Conservation (phyloP, 345 rosid genomes). For the Citrus mangshanensis region DNA sequence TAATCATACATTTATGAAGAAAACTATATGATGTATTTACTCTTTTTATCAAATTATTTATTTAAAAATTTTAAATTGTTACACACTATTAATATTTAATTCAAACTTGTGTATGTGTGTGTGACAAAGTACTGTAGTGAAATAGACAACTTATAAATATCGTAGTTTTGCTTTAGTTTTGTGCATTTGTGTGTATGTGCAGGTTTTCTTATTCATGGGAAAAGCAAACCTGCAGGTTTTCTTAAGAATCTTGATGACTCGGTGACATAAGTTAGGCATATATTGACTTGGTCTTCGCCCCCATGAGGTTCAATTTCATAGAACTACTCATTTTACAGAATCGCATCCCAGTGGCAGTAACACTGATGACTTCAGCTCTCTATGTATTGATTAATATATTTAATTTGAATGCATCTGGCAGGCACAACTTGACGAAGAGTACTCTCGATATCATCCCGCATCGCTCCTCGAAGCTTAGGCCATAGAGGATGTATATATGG, state of each 20-base stretch:
- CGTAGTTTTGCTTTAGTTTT: neutral
- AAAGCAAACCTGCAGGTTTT: neutral
- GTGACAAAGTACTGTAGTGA: neutral
- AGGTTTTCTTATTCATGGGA: conserved; percentile 9
- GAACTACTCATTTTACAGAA: neutral
- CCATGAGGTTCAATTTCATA: neutral
- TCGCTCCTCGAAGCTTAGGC: too few relatives aligned
- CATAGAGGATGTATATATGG: too few relatives aligned
- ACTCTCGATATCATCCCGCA: too few relatives aligned
- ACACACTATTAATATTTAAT: too few relatives aligned
- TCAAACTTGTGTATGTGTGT: too few relatives aligned
- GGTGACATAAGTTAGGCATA: conserved; percentile 1
- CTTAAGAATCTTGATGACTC: conserved; percentile 1
- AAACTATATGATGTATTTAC: too few relatives aligned
- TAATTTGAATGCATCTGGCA: neutral
- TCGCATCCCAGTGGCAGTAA: neutral
- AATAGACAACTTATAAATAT: neutral
- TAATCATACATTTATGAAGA: too few relatives aligned
- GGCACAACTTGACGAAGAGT: neutral
- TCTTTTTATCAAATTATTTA: too few relatives aligned
- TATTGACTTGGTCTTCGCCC: neutral
- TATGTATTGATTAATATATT: neutral
- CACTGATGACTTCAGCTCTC: neutral
- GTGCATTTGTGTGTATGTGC: neutral
- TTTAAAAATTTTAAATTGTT: too few relatives aligned